phyloP scores from a whole-genome alignment of 305 asterid genomes.

The Fraxinus baroniana region DNA sequence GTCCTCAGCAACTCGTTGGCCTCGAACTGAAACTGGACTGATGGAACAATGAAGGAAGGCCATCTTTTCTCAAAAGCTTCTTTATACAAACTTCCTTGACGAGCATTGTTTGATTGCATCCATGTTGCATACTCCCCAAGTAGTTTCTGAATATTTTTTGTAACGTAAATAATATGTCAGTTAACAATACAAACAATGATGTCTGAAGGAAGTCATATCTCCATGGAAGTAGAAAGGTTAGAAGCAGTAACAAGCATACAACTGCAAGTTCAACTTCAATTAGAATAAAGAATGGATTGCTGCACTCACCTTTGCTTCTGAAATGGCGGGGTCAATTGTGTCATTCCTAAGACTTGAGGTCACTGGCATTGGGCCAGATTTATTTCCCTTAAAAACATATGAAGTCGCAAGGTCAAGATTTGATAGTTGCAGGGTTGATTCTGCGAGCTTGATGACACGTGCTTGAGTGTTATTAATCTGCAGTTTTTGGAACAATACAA shows the following conservation, averaged over 20 bases:
- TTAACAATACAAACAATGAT: not conserved
- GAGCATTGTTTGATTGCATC: slow-evolving; percentile 71
- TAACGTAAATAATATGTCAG: not conserved
- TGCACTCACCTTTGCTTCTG: slow-evolving; percentile 73
- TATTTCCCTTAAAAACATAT: slow-evolving; percentile 68
- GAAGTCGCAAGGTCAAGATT: slow-evolving; percentile 70
- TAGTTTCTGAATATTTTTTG: slow-evolving; percentile 53
- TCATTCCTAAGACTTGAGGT: slow-evolving; percentile 63
- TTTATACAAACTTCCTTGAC: slow-evolving; percentile 56
- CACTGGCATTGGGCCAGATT: slow-evolving; percentile 63
- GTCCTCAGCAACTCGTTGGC: slow-evolving; percentile 51
- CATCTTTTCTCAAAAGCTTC: slow-evolving; percentile 74
- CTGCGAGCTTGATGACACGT: slow-evolving; percentile 75
- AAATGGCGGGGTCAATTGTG: slow-evolving; percentile 66
- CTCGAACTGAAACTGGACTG: slow-evolving; percentile 43
- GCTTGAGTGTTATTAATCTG: slow-evolving; percentile 73
- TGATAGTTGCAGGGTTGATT: slow-evolving; percentile 71
- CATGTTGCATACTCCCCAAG: slow-evolving; percentile 67
- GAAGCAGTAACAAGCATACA: not conserved
- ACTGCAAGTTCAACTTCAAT: slow-evolving; percentile 12
- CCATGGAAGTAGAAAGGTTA: not conserved
- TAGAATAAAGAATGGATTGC: slow-evolving; percentile 16
- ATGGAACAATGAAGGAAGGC: slow-evolving; percentile 49
- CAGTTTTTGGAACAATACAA: slow-evolving; percentile 29
- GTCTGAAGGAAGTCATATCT: not conserved